Evolutionary conservation across 2,329 filamentous ascomycete genomes (phyloP), one percentile per base, ranked within the genome.

Genomic region (Aspergillus latus): DNA sequence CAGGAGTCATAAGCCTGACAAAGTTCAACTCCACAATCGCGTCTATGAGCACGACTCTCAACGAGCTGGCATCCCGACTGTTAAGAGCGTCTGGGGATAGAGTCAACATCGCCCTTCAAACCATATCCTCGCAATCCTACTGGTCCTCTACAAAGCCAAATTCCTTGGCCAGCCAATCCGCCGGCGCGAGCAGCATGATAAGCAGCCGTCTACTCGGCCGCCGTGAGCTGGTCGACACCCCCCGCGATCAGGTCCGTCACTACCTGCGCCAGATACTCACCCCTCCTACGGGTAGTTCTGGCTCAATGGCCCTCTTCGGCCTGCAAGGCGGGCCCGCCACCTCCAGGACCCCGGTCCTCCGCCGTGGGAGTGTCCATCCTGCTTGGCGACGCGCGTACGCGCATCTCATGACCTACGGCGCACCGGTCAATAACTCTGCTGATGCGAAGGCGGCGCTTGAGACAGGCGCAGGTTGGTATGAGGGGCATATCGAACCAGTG

Each of bases 131-230:
- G 1, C 4, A 43, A n/a, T 2, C 11, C n/a, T 51, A 51, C 29
- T 51, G 49, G 49, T 13, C 2, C 59, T 43, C 11, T 57, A 60
- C 13, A 62, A 57, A 6, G 36, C 51, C 15, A 68, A 67, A 6
- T 71, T 68, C 8, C 13, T 11, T 45, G 0, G 66, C 39, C n/a
- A 64, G 62, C 28, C 58, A 66, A 4, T 62, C 61, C 1, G 64
- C 73, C 26, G 74, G 74, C 7, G 62, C 60, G 5, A 61, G 64
- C 4, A 67, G 64, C 10, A 57, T 71, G 2, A 68, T 69, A 5
- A 68, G 69, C 0, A 73, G 68, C 36, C 70, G 73, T 9, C 62
- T 77, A 3, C 54, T 77, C 0, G 73, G 74, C 4, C 61, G 63
- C 1, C 58, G 65, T 9, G 63, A 67, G 28, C 70, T 74, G 48